phyloP scores from a whole-genome alignment of 306 rosid species.

The Heteromeles arbutifolia region DNA sequence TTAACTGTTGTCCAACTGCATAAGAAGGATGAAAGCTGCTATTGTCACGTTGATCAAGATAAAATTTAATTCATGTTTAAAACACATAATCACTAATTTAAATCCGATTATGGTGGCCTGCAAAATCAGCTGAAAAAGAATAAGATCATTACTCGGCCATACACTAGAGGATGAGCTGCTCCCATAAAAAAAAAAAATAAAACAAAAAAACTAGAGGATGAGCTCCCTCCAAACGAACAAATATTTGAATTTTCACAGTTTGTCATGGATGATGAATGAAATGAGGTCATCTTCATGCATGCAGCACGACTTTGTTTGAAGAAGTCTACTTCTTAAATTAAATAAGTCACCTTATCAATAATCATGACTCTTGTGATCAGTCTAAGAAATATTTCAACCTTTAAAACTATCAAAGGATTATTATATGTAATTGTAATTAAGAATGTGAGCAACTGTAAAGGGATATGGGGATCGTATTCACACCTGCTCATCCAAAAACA shows the following conservation, averaged over 20 bases:
- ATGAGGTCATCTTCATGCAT: neutral
- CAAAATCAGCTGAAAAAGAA: too few relatives aligned
- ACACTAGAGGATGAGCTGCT: too few relatives aligned
- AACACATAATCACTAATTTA: too few relatives aligned
- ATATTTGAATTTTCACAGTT: neutral
- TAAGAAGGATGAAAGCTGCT: too few relatives aligned
- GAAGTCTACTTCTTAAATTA: neutral
- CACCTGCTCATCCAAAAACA: neutral
- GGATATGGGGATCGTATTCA: neutral
- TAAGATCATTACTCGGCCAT: too few relatives aligned
- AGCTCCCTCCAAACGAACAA: neutral
- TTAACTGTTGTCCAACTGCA: too few relatives aligned
- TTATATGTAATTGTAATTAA: neutral
- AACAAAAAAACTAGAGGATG: neutral
- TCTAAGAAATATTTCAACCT: neutral
- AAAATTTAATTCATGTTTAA: too few relatives aligned
- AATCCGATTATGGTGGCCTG: too few relatives aligned
- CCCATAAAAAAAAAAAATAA: too few relatives aligned
- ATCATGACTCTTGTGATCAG: neutral
- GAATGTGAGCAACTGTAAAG: neutral
- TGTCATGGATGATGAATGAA: neutral
- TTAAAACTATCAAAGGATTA: too few relatives aligned
- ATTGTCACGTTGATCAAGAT: too few relatives aligned
- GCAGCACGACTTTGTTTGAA: neutral
- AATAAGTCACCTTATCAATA: neutral